These are phyloP conservation scores for Cryoendolithus antarcticus DNA, from an alignment of 2,329 filamentous ascomycete genomes.

Conservation along the genomic window DNA sequence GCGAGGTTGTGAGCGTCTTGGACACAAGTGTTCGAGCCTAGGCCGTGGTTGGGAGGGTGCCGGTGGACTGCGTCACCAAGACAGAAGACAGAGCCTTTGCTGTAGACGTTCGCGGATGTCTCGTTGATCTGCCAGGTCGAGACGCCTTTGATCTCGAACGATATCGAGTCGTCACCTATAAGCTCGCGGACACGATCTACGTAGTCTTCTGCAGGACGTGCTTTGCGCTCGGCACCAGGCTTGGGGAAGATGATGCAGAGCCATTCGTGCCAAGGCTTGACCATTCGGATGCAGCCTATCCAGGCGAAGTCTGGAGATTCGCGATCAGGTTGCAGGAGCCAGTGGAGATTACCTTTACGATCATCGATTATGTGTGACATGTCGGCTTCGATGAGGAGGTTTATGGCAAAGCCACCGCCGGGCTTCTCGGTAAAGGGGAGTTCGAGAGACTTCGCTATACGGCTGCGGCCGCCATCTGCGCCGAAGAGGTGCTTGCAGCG, in stretches of 20 bases:
- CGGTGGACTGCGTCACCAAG: slow-evolving; percentile 47
- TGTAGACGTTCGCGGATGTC: slow-evolving; percentile 45
- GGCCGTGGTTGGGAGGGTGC: slow-evolving; percentile 45
- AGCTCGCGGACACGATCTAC: slow-evolving; percentile 34
- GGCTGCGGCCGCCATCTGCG: slow-evolving; percentile 41
- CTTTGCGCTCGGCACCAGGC: slow-evolving; percentile 23
- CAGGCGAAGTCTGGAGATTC: slow-evolving; percentile 41
- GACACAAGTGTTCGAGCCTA: slow-evolving; percentile 44
- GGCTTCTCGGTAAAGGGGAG: slow-evolving; percentile 32
- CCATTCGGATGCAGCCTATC: slow-evolving; percentile 43
- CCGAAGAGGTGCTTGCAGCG: slow-evolving; percentile 47
- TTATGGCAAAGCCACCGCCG: slow-evolving; percentile 38
- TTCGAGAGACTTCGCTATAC: slow-evolving; percentile 33
- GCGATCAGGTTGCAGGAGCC: slow-evolving; percentile 40
- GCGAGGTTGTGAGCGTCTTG: slow-evolving; percentile 29
- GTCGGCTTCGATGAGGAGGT: slow-evolving; percentile 39
- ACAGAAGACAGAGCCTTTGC: slow-evolving; percentile 39
- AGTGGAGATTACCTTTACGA: slow-evolving; percentile 48
- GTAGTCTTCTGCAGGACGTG: slow-evolving; percentile 36
- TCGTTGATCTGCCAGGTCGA: slow-evolving; percentile 49
- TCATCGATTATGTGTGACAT: slow-evolving; percentile 37
- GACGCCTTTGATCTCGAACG: slow-evolving; percentile 40
- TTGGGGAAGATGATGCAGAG: slow-evolving; percentile 35
- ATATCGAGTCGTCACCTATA: slow-evolving; percentile 43
- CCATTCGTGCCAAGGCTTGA: slow-evolving; percentile 53